Conservation (phyloP, 257 asterid genomes). For the Paulownia fortunei region DNA sequence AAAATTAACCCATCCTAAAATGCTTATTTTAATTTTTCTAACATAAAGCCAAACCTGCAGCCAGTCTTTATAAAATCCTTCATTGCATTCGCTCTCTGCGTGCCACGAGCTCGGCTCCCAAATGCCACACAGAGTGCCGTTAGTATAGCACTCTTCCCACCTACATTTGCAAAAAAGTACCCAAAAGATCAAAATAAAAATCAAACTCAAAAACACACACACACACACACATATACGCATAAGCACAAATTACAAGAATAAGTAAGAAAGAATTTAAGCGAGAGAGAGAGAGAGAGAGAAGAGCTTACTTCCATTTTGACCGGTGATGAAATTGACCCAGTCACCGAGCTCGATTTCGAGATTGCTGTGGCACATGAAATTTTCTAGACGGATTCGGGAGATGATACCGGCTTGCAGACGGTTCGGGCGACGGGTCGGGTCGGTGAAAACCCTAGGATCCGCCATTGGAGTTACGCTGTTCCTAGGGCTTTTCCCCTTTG, state of each 20-base stretch:
- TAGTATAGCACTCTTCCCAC: conserved; percentile 95
- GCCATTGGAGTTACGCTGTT: conserved; percentile 42
- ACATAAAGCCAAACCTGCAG: conserved; percentile 64
- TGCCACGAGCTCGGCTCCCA: conserved; percentile 93
- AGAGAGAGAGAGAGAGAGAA: conserved; percentile 16
- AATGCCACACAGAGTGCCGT: conserved; percentile 93
- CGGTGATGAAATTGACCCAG: conserved; percentile 85
- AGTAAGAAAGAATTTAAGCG: not conserved
- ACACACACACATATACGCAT: not conserved
- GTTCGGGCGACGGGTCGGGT: conserved; percentile 34
- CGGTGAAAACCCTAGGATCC: conserved; percentile 54
- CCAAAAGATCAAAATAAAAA: not conserved
- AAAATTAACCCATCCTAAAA: conserved; percentile 1
- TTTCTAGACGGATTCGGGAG: conserved; percentile 74
- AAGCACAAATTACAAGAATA: not conserved
- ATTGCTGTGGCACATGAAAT: conserved; percentile 92
- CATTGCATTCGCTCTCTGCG: conserved; percentile 81
- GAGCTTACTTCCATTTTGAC: conserved; percentile 91
- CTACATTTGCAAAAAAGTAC: conserved; percentile 34
- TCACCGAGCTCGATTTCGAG: conserved; percentile 86
- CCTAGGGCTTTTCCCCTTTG: conserved; percentile 2
- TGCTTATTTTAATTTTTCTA: not conserved
- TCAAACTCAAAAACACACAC: not conserved
- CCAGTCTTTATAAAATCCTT: conserved; percentile 93
- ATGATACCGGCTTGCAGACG: conserved; percentile 73